These are phyloP conservation scores for Echeveria elegans DNA, from an alignment of 164 flowering plant species.

Conservation along the genomic window DNA sequence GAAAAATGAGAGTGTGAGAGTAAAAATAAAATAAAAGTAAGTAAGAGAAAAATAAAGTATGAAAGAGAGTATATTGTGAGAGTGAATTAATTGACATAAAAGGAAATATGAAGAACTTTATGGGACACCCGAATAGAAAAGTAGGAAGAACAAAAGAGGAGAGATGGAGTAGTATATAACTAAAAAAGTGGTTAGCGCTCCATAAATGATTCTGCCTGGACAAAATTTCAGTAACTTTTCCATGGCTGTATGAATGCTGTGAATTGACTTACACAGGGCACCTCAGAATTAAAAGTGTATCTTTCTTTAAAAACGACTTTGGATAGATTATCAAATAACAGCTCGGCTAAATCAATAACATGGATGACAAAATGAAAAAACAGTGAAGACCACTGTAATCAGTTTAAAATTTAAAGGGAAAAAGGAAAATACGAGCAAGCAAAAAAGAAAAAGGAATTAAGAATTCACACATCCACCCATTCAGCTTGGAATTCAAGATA, in stretches of 20 bases:
- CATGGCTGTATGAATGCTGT: not conserved
- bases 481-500: slow-evolving; percentile 63
- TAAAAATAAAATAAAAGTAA: no score
- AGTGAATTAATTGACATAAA: no score
- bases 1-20: no score
- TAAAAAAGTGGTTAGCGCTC: not conserved
- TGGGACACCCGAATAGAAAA: no score
- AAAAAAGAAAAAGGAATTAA: not conserved
- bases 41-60: no score
- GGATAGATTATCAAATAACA: slow-evolving; percentile 41
- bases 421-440: not conserved
- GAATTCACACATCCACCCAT: slow-evolving; percentile 72
- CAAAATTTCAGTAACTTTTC: not conserved
- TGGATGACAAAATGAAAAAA: slow-evolving; percentile 14
- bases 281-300: slow-evolving; percentile 13
- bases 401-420: no score
- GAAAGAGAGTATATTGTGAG: no score
- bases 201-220: no score
- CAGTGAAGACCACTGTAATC: not conserved
- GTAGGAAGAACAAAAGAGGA: no score
- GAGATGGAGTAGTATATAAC: not conserved
- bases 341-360: slow-evolving; percentile 65
- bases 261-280: slow-evolving; percentile 30
- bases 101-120: no score
- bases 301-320: slow-evolving; percentile 32